A percentile compares a stretch with the other conserved stretches of the same genome.
These are phyloP conservation scores for Macaranga tanarius DNA, from an alignment of 441 rosid species.

Conservation along the genomic window DNA sequence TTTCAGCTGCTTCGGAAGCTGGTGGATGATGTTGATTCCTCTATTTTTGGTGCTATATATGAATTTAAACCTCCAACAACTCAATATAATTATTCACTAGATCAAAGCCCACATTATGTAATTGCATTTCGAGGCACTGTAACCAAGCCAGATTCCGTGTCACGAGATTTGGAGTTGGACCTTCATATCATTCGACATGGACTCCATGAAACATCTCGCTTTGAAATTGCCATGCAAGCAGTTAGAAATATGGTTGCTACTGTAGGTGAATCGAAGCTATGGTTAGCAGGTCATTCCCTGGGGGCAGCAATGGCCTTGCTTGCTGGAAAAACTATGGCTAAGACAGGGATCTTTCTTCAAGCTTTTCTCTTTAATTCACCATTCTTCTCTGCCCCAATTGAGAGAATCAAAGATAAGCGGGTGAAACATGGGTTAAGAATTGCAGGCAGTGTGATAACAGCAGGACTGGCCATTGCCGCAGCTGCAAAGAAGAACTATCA, in stretches of 20 bases:
- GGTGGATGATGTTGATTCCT: slow-evolving; percentile 70
- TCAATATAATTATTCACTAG: slow-evolving; percentile 25
- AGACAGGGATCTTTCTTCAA: slow-evolving; percentile 52
- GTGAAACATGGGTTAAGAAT: slow-evolving; percentile 72
- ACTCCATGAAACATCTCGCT: slow-evolving; percentile 74
- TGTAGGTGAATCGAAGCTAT: slow-evolving; percentile 64
- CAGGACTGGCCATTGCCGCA: slow-evolving; percentile 73
- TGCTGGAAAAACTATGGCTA: slow-evolving; percentile 75
- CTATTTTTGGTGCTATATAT: slow-evolving; percentile 81
- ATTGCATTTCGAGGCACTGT: slow-evolving; percentile 85
- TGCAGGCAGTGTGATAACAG: slow-evolving; percentile 81
- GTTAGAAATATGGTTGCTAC: slow-evolving; percentile 64
- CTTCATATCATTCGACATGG: slow-evolving; percentile 63
- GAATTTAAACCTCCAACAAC: slow-evolving; percentile 55
- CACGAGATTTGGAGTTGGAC: slow-evolving; percentile 70
- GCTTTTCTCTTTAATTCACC: slow-evolving; percentile 87
- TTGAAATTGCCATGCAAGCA: slow-evolving; percentile 77
- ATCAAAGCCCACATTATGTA: slow-evolving; percentile 56
- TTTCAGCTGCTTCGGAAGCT: slow-evolving; percentile 61
- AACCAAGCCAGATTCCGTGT: slow-evolving; percentile 66
- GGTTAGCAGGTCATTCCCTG: slow-evolving; percentile 93
- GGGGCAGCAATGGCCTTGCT: slow-evolving; percentile 88
- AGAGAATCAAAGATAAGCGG: slow-evolving; percentile 62
- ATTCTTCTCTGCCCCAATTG: slow-evolving; percentile 73
- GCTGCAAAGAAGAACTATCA: slow-evolving; percentile 44